Percentiles rank a stretch among this genome's conserved stretches.
These are phyloP conservation scores for Ceratobasidium sp. DNA, from an alignment of 1,284 basidiomycete genomes.

Conservation along the genomic window DNA sequence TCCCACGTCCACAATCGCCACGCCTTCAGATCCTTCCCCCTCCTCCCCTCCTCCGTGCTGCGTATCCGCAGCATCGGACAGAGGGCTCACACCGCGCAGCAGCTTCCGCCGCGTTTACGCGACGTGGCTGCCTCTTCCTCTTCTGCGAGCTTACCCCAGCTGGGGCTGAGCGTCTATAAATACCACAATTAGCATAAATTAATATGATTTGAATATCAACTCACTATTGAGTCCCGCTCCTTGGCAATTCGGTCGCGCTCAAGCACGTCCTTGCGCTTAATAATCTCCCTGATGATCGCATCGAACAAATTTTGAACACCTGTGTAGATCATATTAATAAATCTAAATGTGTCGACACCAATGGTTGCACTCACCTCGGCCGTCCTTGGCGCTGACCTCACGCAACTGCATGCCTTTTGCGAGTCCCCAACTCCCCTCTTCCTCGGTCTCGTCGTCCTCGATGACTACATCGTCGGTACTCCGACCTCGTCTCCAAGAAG, in stretches of 20 bases:
- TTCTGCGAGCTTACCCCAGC: slow-evolving; percentile 21
- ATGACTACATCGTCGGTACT: slow-evolving; percentile 56
- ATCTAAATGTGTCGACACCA: slow-evolving; percentile 8
- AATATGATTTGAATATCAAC: slow-evolving; percentile 48
- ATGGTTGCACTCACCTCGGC: slow-evolving; percentile 61
- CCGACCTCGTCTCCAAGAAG: slow-evolving; percentile 10
- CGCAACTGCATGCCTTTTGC: slow-evolving; percentile 80
- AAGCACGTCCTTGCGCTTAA: slow-evolving; percentile 73
- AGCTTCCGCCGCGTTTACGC: slow-evolving; percentile 8
- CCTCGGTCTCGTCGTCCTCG: slow-evolving; percentile 58
- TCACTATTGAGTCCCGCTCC: slow-evolving; percentile 77
- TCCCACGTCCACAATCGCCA: slow-evolving; percentile 25
- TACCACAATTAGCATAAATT: background rate
- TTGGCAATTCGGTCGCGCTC: slow-evolving; percentile 76
- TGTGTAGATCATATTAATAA: slow-evolving; percentile 48
- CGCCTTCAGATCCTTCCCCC: background rate
- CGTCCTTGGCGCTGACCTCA: slow-evolving; percentile 85
- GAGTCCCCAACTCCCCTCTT: slow-evolving; percentile 67
- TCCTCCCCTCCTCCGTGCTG: slow-evolving; percentile 36
- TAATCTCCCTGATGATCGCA: slow-evolving; percentile 75
- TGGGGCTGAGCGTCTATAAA: slow-evolving; percentile 26
- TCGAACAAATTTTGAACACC: slow-evolving; percentile 78
- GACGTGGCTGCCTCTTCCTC: slow-evolving; percentile 28
- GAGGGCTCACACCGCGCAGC: slow-evolving; percentile 33
- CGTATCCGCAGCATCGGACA: slow-evolving; percentile 21